These are phyloP conservation scores for Geotrichum restrictum DNA, from an alignment of 1,139 yeast genomes.

Conservation along the genomic window DNA sequence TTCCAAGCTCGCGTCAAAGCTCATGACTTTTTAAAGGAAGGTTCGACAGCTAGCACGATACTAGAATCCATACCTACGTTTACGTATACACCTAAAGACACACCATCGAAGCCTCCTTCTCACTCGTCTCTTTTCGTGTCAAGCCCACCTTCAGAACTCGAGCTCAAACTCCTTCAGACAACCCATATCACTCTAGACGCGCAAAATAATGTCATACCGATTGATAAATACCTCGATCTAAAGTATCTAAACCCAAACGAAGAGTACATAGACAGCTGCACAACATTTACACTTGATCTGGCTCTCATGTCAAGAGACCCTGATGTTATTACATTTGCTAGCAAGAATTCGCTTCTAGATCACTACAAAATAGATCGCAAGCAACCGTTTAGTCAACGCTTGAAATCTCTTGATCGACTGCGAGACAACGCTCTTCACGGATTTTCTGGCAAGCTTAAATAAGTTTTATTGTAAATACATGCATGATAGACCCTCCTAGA, in stretches of 20 bases:
- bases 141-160: constrained; percentile 7
- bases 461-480: neutral
- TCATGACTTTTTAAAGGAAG: neutral
- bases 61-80: neutral
- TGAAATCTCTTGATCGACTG: constrained; percentile 9
- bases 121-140: neutral
- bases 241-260: neutral
- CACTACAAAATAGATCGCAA: constrained; percentile 8
- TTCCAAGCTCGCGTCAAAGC: neutral
- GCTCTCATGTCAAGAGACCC: constrained; percentile 18
- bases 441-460: constrained; percentile 10
- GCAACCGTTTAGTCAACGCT: constrained; percentile 2
- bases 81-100: neutral
- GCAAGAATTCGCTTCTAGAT: constrained; percentile 5
- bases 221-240: constrained; percentile 1
- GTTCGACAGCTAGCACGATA: neutral
- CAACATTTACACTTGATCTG: constrained; percentile 11
- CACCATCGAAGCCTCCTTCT: neutral
- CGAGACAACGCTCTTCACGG: constrained; percentile 11
- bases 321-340: constrained; percentile 8
- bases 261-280: neutral
- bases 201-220: constrained; percentile 4
- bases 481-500: too few relatives aligned
- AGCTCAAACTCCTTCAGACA: constrained; percentile 8
- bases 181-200: constrained; percentile 6